These are phyloP conservation scores for Penicillium decumbens DNA, from an alignment of 2,329 filamentous ascomycete genomes.

Conservation along the genomic window DNA sequence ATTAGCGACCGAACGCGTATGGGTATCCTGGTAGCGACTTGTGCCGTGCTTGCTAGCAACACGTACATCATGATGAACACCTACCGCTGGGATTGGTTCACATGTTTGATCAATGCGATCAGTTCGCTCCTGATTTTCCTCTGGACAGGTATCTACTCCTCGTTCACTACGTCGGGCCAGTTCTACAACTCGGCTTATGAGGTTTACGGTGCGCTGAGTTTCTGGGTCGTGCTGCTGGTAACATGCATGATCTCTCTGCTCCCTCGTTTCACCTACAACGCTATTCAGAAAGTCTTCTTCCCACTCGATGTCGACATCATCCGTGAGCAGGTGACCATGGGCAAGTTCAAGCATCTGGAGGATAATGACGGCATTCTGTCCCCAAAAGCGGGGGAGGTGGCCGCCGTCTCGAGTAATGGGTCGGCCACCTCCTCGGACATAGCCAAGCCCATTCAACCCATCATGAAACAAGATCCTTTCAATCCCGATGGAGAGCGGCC, in stretches of 20 bases:
- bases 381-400: slow-evolving; percentile 40
- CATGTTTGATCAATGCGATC: slow-evolving; percentile 72
- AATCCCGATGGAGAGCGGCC: slow-evolving; percentile 84
- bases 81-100: slow-evolving; percentile 97
- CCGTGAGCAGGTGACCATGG: slow-evolving; percentile 80
- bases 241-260: slow-evolving; percentile 78
- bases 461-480: slow-evolving; percentile 58
- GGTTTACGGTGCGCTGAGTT: slow-evolving; percentile 73
- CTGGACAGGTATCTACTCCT: slow-evolving; percentile 87
- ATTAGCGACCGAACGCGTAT: slow-evolving; percentile 77
- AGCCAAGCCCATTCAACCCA: slow-evolving; percentile 49
- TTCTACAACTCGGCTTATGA: slow-evolving; percentile 76
- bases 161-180: slow-evolving; percentile 52
- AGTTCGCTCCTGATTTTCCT: slow-evolving; percentile 87
- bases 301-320: slow-evolving; percentile 93
- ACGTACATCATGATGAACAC: slow-evolving; percentile 92
- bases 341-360: slow-evolving; percentile 72
- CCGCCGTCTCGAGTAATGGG: slow-evolving; percentile 38
- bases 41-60: slow-evolving; percentile 84
- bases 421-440: slow-evolving; percentile 40
- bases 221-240: slow-evolving; percentile 80
- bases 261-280: slow-evolving; percentile 81
- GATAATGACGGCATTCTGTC: slow-evolving; percentile 50
- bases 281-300: slow-evolving; percentile 87
- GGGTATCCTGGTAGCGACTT: slow-evolving; percentile 79